Evolutionary conservation across 306 rosid genomes (phyloP), one percentile per base, ranked within the genome.

Genomic region (Cicer chorassanicum): DNA sequence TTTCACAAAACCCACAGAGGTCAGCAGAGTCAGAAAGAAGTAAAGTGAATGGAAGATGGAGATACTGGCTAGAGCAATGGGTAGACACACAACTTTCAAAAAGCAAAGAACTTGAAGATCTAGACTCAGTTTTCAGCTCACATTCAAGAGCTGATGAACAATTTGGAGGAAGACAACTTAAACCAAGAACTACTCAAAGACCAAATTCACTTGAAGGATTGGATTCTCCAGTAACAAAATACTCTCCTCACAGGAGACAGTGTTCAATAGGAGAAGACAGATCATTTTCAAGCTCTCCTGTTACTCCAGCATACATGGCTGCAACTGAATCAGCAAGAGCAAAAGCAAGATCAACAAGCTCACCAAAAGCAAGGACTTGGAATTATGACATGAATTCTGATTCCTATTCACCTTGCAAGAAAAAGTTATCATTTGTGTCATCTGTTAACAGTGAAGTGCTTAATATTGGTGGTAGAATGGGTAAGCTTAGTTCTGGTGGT

Each of bases 11-110:
- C 66, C 68, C 57, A 14, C 88, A 93, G 98, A 91, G 88, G 43
- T 93, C 97, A 50, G 92, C 93, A 75, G 98, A 93, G 71, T 21
- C 94, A 36, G 98, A 93, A 56, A 81, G 97, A 79, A 87, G 85
- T 48, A 82, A 84, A 62, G 91, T 78, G 6, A 88, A 68, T 56
- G 97, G 97, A 83, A 86, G 98, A 89, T 94, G 96, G 97, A 91
- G 96, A 45, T 88, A 90, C 76, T 94, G 98, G 97, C 83, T 94
- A 41, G 97, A 90, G 77, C 96, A 90, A 56, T 94, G 98, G 98
- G 95, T 94, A n/a, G 97, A 94, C 50, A 91, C 97, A 65, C 98
- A 94, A 56, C 91, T 94, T 77, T 73, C 89, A 1, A 94, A 86
- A 73, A 91, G 98, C 75, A 94, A 85, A 85, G 97, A 94, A 75